Evolutionary conservation across 495 filamentous ascomycete genomes (phyloP).

Genomic region (Podospora anserina): DNA sequence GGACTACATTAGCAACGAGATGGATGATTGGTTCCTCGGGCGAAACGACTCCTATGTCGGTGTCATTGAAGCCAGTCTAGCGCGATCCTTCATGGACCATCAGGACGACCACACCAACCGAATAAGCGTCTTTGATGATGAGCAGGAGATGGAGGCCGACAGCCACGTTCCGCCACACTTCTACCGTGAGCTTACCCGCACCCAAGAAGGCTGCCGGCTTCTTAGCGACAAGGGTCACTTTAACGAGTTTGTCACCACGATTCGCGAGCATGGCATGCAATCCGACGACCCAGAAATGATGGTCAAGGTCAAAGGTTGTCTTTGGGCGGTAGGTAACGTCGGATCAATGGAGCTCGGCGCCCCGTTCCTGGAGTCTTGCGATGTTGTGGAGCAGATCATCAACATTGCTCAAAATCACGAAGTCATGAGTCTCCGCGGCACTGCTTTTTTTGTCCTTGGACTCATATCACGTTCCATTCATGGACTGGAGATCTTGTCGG

Average conservation of each 20-base stretch:
- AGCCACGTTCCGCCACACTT: constrained; percentile 86
- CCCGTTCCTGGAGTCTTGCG: constrained; percentile 81
- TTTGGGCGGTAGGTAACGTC: constrained; percentile 98
- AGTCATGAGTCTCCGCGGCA: constrained; percentile 88
- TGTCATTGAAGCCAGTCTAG: constrained; percentile 93
- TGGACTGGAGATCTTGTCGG: constrained; percentile 81
- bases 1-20: constrained; percentile 97
- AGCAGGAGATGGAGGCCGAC: constrained; percentile 50
- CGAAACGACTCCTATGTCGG: constrained; percentile 92
- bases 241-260: constrained; percentile 82
- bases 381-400: constrained; percentile 81
- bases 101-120: constrained; percentile 53
- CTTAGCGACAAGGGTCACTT: constrained; percentile 93
- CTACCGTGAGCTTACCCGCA: constrained; percentile 91
- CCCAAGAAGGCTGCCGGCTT: constrained; percentile 84
- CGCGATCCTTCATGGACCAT: constrained; percentile 73
- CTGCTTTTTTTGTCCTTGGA: constrained; percentile 92
- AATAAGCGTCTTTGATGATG: constrained; percentile 53
- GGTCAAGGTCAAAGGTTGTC: constrained; percentile 90
- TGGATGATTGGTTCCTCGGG: constrained; percentile 98
- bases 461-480: constrained; percentile 89
- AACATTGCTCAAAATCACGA: constrained; percentile 81
- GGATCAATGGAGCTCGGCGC: constrained; percentile 97
- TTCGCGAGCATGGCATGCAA: constrained; percentile 77
- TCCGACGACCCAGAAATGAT: constrained; percentile 83